Base-by-base conservation (phyloP, 306 rosid genomes). In the Vigna trinervia region DNA sequence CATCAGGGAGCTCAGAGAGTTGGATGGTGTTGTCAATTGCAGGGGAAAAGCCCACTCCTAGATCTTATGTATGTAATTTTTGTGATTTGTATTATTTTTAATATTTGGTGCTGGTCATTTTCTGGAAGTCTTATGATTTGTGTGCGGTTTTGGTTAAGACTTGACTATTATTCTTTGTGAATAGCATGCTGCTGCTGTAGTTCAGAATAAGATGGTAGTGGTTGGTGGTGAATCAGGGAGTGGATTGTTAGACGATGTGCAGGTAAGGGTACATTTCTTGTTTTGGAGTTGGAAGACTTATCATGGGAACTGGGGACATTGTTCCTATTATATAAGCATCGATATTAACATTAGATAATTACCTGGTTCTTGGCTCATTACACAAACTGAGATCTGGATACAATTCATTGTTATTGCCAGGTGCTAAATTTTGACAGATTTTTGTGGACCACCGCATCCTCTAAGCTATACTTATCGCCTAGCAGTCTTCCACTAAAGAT, bases 211-310 rank as follows among this genome's bases (percentile, higher is more conserved):
- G 85, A 90, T 95, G 98, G 88, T 92, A 67, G 97, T 89, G 68
- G 97, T 95, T 77, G 98, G 98, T 36, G 97, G 97, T 78, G 98
- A 95, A 85, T 85, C 96, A 45, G 98, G 93, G 41, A 87, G 73
- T 80, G 97, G 84, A 65, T 82, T 95, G 79, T 88, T 92, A 69
- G 96, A 95, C 43, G 98, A 92, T 64, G 97, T 90, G 62, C 97
- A 92, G 97, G 97, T 95, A 75, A 59, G 88, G 68, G 39, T 54
- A 56, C 48, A 12, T 73, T 73, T 72, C 64, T 78, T 53, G 76
- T 69, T 78, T 57, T 54, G 59, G 61, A 72, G 36, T 62, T 77
- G 64, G 66, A 56, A 60, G 78, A 15, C 41, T 30, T 59, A 8
- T 63, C 28, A 77, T 30, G 63, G 39, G 51, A 70, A 68, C 19